A percentile compares a stretch with the other conserved stretches of the same genome.
Evolutionary conservation across 2,329 filamentous ascomycete genomes (phyloP).

Genomic region (Fusarium sp.): DNA sequence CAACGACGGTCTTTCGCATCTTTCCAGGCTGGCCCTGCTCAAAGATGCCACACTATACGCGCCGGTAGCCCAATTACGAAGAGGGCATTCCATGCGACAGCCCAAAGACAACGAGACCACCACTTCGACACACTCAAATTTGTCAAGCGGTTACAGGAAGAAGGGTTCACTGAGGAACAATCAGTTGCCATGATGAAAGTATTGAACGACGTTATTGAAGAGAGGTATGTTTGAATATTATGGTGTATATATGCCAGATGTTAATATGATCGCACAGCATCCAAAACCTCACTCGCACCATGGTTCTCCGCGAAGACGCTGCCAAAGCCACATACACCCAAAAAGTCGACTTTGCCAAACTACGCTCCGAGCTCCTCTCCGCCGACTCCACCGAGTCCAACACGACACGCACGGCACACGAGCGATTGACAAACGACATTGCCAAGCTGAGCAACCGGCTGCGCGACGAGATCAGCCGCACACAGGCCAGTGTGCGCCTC

Average conservation of each 20-base stretch:
- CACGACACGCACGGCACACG: constrained; percentile 88
- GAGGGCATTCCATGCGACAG: constrained; percentile 75
- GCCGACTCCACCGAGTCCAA: constrained; percentile 92
- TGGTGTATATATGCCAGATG: neutral
- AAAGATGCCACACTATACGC: constrained; percentile 17
- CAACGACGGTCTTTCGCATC: constrained; percentile 39
- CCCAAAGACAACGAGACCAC: constrained; percentile 74
- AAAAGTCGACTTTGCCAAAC: constrained; percentile 98
- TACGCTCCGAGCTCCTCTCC: constrained; percentile 91
- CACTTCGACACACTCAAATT: constrained; percentile 99
- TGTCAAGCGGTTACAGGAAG: constrained; percentile 86
- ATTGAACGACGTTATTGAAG: constrained; percentile 94
- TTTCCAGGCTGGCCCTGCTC: constrained; percentile 32
- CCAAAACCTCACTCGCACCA: constrained; percentile 95
- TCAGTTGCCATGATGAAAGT: constrained; percentile 99
- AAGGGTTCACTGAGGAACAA: constrained; percentile 96
- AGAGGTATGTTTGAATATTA: constrained; percentile 67
- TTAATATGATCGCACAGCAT: constrained; percentile 66
- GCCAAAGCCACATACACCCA: constrained; percentile 83
- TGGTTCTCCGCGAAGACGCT: constrained; percentile 95
- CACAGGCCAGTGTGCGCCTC: constrained; percentile 89
- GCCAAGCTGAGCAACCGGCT: constrained; percentile 91
- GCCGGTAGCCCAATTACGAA: constrained; percentile 42
- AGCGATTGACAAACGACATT: constrained; percentile 92
- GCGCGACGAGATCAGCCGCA: constrained; percentile 92